Evolutionary conservation across 441 rosid species (phyloP).

Genomic region (Erodium trifolium): DNA sequence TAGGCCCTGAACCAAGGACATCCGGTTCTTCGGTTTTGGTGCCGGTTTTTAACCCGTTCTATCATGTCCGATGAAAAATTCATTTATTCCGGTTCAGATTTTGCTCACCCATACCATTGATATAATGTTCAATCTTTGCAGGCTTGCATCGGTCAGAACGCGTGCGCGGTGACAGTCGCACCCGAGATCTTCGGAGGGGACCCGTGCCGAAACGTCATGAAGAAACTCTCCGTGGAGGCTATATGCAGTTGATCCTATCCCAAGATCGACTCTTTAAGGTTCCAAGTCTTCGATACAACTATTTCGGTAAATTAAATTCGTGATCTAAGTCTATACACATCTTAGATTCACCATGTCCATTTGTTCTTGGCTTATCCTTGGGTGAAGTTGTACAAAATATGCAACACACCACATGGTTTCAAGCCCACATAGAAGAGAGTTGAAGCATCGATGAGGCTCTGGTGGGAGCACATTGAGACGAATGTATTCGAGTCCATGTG

Average conservation of each 20-base stretch:
- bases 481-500: background rate
- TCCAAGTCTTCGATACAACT: background rate
- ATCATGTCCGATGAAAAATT: too few species aligned
- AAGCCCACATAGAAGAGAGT: constrained; percentile 19
- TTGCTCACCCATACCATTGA: too few species aligned
- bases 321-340: background rate
- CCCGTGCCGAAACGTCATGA: constrained; percentile 79
- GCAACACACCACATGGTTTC: constrained; percentile 40
- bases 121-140: constrained; percentile 24
- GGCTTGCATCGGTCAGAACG: constrained; percentile 87
- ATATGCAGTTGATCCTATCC: constrained; percentile 49
- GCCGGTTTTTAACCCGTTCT: too few species aligned
- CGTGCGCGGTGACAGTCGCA: constrained; percentile 84
- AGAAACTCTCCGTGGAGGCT: constrained; percentile 86
- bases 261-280: background rate
- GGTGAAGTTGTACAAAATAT: constrained; percentile 80
- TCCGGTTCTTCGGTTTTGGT: too few species aligned
- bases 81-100: too few species aligned
- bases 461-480: background rate
- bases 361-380: constrained; percentile 29
- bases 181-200: constrained; percentile 94
- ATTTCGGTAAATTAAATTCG: background rate
- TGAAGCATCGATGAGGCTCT: background rate
- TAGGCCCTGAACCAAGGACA: too few species aligned
- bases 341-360: constrained; percentile 12